phyloP scores from a whole-genome alignment of 1,284 basidiomycete species.

The Ceratobasidium sp. region DNA sequence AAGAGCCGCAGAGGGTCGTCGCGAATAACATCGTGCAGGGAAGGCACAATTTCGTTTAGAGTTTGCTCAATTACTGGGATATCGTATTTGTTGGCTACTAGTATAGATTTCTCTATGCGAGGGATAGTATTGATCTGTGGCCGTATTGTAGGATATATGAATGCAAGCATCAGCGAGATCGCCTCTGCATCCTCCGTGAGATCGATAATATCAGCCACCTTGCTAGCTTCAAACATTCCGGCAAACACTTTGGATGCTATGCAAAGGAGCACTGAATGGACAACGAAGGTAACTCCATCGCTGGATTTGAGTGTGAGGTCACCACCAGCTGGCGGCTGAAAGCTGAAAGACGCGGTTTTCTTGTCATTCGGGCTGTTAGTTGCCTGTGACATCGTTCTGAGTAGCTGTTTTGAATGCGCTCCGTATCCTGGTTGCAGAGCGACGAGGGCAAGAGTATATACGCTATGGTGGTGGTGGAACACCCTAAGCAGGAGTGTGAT shows the following conservation, averaged over 20 bases:
- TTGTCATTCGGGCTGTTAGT: background rate
- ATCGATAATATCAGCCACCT: background rate
- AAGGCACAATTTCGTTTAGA: background rate
- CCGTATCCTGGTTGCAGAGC: no score
- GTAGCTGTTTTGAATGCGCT: no score
- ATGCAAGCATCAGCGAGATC: slow-evolving; percentile 18
- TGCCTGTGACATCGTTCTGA: no score
- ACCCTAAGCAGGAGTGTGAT: no score
- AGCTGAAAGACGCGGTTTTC: background rate
- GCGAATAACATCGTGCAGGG: background rate
- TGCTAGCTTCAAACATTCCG: background rate
- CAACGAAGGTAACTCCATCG: slow-evolving; percentile 11
- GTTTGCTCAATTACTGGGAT: background rate
- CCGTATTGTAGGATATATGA: background rate
- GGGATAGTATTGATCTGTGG: background rate
- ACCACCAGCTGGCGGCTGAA: slow-evolving; percentile 11
- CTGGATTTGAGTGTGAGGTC: slow-evolving; percentile 18
- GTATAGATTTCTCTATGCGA: slow-evolving; percentile 2
- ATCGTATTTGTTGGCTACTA: slow-evolving; percentile 11
- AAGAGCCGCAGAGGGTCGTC: background rate
- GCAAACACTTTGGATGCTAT: slow-evolving; percentile 23
- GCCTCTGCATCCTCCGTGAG: slow-evolving; percentile 27
- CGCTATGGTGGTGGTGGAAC: no score
- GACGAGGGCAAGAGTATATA: no score
- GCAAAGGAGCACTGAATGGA: slow-evolving; percentile 16